Evolutionary conservation across 208 protist species (phyloP), one percentile per base, ranked within the genome.

Genomic region (Strigomonas culicis): DNA sequence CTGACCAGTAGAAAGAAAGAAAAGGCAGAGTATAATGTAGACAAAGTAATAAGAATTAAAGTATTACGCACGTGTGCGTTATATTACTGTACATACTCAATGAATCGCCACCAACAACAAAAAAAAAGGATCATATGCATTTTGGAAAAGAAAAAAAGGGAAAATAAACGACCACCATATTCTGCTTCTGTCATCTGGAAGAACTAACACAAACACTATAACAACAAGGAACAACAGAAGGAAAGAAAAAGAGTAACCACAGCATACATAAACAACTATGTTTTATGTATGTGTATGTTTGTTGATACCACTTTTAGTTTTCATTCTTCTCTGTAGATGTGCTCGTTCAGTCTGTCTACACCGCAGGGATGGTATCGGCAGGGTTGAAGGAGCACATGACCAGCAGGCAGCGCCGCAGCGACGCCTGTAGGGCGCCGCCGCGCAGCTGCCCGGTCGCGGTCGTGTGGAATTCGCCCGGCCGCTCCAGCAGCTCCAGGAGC

Each of bases 381-480:
- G n/a, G 52, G 25, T 58, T 11, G 36, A 58, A 58, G 4, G 52
- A 30, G 25, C 72, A 78, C 11, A 79, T 84, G 1, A 92, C 84
- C 27, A 95, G 59, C 17, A 95, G 72, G 63, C 86, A 92, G 19
- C 84, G 82, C 0, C 86, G 77, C 44, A 95, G 58, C 25, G 86
- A 77, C 1, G 79, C 63, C 60, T 95, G 90, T 7, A 95, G 71
- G 1, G 80, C 80, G 46, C 85, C 82, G 11, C 79, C 84, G 6
- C 84, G 75, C 28, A 95, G 57, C 21, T 55, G 31, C 36, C 80
- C 75, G n/a, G 75, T 64, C 36, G 55, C 44, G 41, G 46, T 53
- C 0, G 58, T 63, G 58, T 76, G 70, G 39, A 71, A 58, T 25
- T 63, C 59, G 22, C 69, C 76, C 13, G 86, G 86, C 56, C 87